Evolutionary conservation across 768 basidiomycete genomes (phyloP).

Genomic region (Boletus sp.): DNA sequence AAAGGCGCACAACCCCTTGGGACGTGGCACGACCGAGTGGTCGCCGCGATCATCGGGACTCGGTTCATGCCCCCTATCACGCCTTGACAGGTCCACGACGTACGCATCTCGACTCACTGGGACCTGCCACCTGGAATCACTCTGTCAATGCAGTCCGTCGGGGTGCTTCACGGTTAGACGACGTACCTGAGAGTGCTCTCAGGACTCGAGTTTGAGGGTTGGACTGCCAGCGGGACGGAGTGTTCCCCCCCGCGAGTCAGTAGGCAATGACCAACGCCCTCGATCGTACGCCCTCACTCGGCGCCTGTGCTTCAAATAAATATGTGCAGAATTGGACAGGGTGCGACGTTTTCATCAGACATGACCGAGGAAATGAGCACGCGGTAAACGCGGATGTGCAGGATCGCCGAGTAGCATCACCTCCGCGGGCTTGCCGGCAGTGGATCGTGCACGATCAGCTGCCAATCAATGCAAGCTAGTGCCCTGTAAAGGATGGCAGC

Average conservation of each 20-base stretch:
- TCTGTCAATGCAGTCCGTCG: background rate
- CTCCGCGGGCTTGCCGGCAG: background rate
- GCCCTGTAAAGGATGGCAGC: background rate
- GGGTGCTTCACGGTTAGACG: background rate
- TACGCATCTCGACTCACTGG: background rate
- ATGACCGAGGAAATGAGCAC: background rate
- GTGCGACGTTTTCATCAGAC: background rate
- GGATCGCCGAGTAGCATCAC: background rate
- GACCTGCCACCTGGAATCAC: background rate
- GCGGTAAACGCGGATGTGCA: background rate
- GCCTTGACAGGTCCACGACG: too few relatives aligned
- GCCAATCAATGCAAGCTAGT: too few relatives aligned
- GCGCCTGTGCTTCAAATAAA: too few relatives aligned
- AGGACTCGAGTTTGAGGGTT: background rate
- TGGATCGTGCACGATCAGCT: background rate
- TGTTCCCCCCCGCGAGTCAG: background rate
- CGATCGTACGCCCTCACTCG: background rate
- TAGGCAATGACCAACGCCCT: background rate
- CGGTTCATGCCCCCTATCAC: background rate
- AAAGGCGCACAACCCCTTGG: slow-evolving; percentile 2
- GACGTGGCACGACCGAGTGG: slow-evolving; percentile 14
- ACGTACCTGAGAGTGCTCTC: background rate
- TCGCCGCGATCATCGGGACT: slow-evolving; percentile 10
- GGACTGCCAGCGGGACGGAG: background rate
- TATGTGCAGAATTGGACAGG: background rate